Percentiles rank a stretch among this genome's conserved stretches.
Conservation (phyloP, 805 yeast genomes). For the Metschnikowia similis region DNA sequence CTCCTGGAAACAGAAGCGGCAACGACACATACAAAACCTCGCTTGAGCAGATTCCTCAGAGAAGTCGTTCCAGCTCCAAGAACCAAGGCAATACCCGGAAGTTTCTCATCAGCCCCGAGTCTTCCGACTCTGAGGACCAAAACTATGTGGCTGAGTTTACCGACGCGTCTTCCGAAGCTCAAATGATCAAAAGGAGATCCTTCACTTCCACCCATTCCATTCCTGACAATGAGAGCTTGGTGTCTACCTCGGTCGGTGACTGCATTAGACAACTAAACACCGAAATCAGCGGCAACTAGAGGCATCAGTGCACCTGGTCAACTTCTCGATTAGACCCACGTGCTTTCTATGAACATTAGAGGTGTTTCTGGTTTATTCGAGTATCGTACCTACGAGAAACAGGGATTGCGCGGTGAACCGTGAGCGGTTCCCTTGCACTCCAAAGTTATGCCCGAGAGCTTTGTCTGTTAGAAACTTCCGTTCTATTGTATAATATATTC, state of each 20-base stretch:
- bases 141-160: constrained; percentile 9
- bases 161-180: constrained; percentile 3
- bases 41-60: constrained; percentile 7
- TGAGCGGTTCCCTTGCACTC: no score
- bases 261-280: constrained; percentile 37
- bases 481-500: constrained; percentile 3
- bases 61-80: neutral
- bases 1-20: constrained; percentile 1
- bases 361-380: neutral
- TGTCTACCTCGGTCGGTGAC: constrained; percentile 36
- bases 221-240: constrained; percentile 34
- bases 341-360: neutral
- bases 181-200: constrained; percentile 14
- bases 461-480: constrained; percentile 1
- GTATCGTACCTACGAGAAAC: neutral
- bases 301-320: neutral
- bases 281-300: constrained; percentile 29
- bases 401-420: neutral
- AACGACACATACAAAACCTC: constrained; percentile 13
- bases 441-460: neutral
- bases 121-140: constrained; percentile 21
- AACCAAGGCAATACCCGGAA: constrained; percentile 6
- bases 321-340: neutral
- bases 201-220: constrained; percentile 11
- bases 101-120: constrained; percentile 25